Percentiles rank a stretch among this genome's conserved stretches.
These are phyloP conservation scores for Penicillium italicum DNA, from an alignment of 2,329 filamentous ascomycete genomes.

Conservation along the genomic window DNA sequence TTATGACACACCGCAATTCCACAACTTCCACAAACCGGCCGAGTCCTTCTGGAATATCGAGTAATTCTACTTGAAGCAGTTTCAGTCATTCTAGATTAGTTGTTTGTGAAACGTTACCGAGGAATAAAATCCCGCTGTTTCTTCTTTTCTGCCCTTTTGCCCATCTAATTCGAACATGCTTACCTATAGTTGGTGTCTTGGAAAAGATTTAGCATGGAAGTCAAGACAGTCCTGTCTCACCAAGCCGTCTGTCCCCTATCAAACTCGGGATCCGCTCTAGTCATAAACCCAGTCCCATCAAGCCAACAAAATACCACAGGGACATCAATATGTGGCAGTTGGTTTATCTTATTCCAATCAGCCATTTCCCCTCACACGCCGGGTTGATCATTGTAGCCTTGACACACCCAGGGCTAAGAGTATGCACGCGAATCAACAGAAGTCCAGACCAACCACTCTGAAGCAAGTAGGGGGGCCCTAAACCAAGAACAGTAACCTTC, in stretches of 20 bases:
- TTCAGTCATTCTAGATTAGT: neutral
- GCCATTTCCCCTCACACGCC: neutral
- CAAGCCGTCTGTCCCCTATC: neutral
- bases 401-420: neutral
- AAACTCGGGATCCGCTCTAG: neutral
- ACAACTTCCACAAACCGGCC: neutral
- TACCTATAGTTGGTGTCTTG: neutral
- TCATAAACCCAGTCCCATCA: neutral
- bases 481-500: neutral
- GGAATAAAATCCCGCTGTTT: neutral
- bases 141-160: neutral
- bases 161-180: neutral
- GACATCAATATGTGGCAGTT: neutral
- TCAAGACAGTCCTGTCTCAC: neutral
- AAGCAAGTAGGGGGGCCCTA: neutral
- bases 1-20: slow-evolving; percentile 46
- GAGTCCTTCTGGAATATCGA: neutral
- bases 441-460: neutral
- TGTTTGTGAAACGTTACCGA: neutral
- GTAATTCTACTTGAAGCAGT: neutral
- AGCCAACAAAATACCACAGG: neutral
- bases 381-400: neutral
- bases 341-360: neutral
- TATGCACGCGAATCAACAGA: neutral
- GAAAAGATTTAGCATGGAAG: neutral